phyloP scores from a whole-genome alignment of 2,329 filamentous ascomycete genomes.

The Furcasterigmium furcatum region DNA sequence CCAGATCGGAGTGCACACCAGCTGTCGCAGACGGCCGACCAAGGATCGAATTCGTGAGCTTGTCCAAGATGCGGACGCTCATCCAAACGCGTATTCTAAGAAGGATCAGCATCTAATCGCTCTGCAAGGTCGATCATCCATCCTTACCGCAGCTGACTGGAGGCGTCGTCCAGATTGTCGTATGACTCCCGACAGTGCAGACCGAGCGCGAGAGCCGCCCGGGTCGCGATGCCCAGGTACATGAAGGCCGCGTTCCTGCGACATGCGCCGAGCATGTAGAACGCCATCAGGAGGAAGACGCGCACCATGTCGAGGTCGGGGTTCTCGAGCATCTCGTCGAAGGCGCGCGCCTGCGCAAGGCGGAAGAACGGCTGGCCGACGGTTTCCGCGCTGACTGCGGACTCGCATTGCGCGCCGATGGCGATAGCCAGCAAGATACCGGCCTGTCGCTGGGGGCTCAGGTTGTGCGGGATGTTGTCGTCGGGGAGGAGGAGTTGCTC shows the following conservation, averaged over 20 bases:
- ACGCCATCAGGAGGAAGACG: slow-evolving; percentile 53
- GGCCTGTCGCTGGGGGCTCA: slow-evolving; percentile 9
- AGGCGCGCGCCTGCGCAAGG: slow-evolving; percentile 41
- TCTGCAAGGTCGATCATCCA: slow-evolving; percentile 3
- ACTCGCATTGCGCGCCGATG: slow-evolving; percentile 46
- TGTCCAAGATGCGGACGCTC: slow-evolving; percentile 33
- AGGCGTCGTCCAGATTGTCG: slow-evolving; percentile 11
- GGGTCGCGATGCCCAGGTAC: slow-evolving; percentile 57
- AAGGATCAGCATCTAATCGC: not conserved
- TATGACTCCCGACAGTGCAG: slow-evolving; percentile 39
- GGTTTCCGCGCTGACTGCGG: slow-evolving; percentile 20
- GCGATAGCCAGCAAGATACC: slow-evolving; percentile 40
- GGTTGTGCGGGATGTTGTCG: not conserved
- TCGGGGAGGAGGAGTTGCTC: slow-evolving; percentile 16
- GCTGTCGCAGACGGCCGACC: slow-evolving; percentile 30
- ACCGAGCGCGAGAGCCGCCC: slow-evolving; percentile 54
- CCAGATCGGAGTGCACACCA: slow-evolving; percentile 23
- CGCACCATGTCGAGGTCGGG: slow-evolving; percentile 52
- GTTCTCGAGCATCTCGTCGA: slow-evolving; percentile 49
- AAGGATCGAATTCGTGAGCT: slow-evolving; percentile 31
- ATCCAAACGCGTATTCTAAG: slow-evolving; percentile 23
- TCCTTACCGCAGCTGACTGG: slow-evolving; percentile 19
- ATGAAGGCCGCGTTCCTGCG: slow-evolving; percentile 59
- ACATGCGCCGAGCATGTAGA: slow-evolving; percentile 57
- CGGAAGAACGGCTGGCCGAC: slow-evolving; percentile 38